Conservation (phyloP, 148 eudicot genomes). For the Fallopia convolvulus region DNA sequence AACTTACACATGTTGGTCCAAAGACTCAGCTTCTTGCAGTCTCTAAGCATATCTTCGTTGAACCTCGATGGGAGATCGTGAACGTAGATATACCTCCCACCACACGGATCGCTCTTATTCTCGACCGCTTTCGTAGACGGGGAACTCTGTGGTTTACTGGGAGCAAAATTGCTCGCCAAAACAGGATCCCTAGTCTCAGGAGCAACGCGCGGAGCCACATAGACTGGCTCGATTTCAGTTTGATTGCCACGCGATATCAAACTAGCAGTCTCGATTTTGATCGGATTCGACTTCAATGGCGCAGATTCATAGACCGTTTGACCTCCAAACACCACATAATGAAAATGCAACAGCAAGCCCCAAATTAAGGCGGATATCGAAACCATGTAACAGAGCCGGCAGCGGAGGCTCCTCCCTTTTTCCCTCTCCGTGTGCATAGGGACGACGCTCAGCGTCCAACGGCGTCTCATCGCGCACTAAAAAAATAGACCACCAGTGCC, state of each 20-base stretch:
- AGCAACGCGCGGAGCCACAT: conserved; percentile 4
- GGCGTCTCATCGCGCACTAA: conserved; percentile 41
- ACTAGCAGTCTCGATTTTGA: conserved; percentile 20
- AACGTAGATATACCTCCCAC: conserved; percentile 93
- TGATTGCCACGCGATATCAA: neutral
- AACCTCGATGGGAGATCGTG: conserved; percentile 85
- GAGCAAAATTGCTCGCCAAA: conserved; percentile 5
- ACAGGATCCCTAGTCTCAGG: neutral
- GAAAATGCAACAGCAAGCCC: conserved; percentile 60
- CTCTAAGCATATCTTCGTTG: conserved; percentile 81
- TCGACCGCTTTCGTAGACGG: conserved; percentile 64
- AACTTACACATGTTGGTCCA: conserved; percentile 95
- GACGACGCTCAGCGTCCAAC: conserved; percentile 29
- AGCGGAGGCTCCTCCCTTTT: conserved; percentile 34
- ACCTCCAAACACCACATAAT: conserved; percentile 50
- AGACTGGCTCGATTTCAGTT: neutral
- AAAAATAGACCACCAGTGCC: conserved; percentile 2
- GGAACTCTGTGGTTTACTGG: conserved; percentile 24
- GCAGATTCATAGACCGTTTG: conserved; percentile 11
- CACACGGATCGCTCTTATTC: conserved; percentile 84
- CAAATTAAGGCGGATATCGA: conserved; percentile 57
- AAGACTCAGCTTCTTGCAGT: conserved; percentile 64
- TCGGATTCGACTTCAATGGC: conserved; percentile 20
- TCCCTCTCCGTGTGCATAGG: conserved; percentile 58
- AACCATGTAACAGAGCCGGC: conserved; percentile 47